Evolutionary conservation across 371 early-diverging fungal genomes (phyloP), one percentile per base, ranked within the genome.

Genomic region (Conidiobolus incongruus): DNA sequence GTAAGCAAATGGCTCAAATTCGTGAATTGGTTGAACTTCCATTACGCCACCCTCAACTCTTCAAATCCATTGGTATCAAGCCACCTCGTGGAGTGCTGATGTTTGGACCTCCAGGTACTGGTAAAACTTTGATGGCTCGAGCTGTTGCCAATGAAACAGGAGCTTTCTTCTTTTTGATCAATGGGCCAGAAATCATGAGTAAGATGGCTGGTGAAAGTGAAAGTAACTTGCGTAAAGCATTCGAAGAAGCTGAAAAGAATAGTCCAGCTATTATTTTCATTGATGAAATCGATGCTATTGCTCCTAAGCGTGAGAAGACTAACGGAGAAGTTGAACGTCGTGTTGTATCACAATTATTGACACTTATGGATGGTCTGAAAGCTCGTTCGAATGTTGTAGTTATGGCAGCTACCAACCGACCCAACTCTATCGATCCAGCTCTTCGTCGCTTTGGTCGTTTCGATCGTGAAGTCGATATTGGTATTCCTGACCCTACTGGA

Each of bases 141-240:
- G 75, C 76, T 17, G 73, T 77, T n/a, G 78, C 75, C 43, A 72
- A 72, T 32, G 75, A 77, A 53, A 70, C 72, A 17, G 72, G 72
- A 44, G 73, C 70, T 20, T 90, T 88, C 77, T 87, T 96, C 68
- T 91, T 90, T 70, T 60, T 89, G 46, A 95, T 99, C 62, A 96
- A 96, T 60, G 98, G 96, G 36, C 96, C 99, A 46, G 97, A 98
- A 54, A 92, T 99, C 55, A 94, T 98, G 97, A 89, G 90, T 47
- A 98, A 98, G 70, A 95, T 98, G 92, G 89, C 95, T 37, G 99
- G 99, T 57, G 98, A 97, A 57, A 85, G 87, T 50, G 98, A 97
- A 62, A 82, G 82, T 54, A 98, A 98, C 65, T 59, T 99, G 48
- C 77, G 98, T 51, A 95, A 97, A 63, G 94, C 92, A 1, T 99